A percentile compares a stretch with the other conserved stretches of the same genome.
phyloP scores from a whole-genome alignment of 306 rosid genomes.

The Casuarina cunninghamiana region DNA sequence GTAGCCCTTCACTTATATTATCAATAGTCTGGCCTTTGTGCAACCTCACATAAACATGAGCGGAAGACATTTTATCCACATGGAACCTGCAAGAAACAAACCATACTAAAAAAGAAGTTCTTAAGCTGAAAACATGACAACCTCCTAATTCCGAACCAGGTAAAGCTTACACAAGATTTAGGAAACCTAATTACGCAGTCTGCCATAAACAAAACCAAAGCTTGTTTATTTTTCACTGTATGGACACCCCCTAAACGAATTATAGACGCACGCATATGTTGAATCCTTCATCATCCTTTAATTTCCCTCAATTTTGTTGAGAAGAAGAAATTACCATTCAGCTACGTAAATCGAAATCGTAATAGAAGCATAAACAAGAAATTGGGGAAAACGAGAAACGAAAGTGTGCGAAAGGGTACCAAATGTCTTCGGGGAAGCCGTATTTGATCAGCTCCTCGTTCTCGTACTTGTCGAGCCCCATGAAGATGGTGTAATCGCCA shows the following conservation, averaged over 20 bases:
- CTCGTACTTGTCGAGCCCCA: constrained; percentile 98
- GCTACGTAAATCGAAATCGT: not conserved
- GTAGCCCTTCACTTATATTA: constrained; percentile 73
- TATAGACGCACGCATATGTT: not conserved
- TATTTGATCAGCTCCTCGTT: constrained; percentile 99
- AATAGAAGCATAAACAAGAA: not conserved
- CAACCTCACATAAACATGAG: constrained; percentile 91
- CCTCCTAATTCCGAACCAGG: not conserved
- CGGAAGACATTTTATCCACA: constrained; percentile 97
- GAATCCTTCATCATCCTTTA: not conserved
- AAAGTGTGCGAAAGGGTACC: constrained; percentile 41
- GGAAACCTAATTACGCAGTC: not conserved
- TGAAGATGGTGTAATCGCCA: constrained; percentile 94
- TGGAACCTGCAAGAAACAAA: constrained; percentile 69
- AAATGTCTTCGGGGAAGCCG: constrained; percentile 89
- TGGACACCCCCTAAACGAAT: not conserved
- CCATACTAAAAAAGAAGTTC: not conserved
- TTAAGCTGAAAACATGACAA: not conserved
- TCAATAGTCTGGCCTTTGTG: constrained; percentile 91
- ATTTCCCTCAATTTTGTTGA: not conserved
- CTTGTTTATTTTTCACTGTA: not conserved
- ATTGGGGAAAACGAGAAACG: not conserved
- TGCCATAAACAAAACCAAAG: not conserved
- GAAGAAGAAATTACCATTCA: too few relatives aligned
- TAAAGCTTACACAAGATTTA: not conserved